Evolutionary conservation across 495 filamentous ascomycete genomes (phyloP), one percentile per base, ranked within the genome.

Genomic region (Parathielavia appendiculata): DNA sequence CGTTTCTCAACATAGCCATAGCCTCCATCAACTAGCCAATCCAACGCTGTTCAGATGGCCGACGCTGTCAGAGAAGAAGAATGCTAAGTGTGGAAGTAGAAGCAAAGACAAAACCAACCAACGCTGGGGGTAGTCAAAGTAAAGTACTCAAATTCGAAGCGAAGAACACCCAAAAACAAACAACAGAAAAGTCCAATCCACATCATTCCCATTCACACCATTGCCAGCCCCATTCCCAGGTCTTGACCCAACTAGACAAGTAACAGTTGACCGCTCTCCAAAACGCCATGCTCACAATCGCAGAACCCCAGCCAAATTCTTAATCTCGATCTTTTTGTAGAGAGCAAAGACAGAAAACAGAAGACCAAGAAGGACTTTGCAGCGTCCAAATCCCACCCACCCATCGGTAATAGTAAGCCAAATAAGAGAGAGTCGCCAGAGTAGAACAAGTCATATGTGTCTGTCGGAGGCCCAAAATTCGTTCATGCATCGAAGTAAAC

Each of bases 81-180:
- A 51, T n/a, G 20, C 36, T 8, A 49, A 49, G 32, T 12, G 17
- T 4, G 22, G 36, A 38, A 35, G 19, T 1, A 35, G 36, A 22
- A 32, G 17, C 16, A 43, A 43, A 49, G n/a, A n/a, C n/a, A n/a
- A 49, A 17, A 49, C 32, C 30, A 13, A 49, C 46, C 46, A 49
- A 11, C 46, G 26, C 46, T 49, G 6, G 17, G 17, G 40, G 40
- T 43, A n/a, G 46, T 34, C 26, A 6, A 30, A 6, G 3, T 30
- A 30, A 30, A 6, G 13, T 16, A 6, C 3, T 40, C 4, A n/a
- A 16, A n/a, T 16, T n/a, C 13, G 11, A 40, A 16, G 12, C 11
- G 16, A 44, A 22, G 20, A 49, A 49, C 23, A 49, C 16, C 26
- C 26, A 30, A 30, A 6, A 30, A 30, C 26, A 2, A 30, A n/a